Base-by-base conservation (phyloP, 257 asterid species). In the Leptodermis oblonga region DNA sequence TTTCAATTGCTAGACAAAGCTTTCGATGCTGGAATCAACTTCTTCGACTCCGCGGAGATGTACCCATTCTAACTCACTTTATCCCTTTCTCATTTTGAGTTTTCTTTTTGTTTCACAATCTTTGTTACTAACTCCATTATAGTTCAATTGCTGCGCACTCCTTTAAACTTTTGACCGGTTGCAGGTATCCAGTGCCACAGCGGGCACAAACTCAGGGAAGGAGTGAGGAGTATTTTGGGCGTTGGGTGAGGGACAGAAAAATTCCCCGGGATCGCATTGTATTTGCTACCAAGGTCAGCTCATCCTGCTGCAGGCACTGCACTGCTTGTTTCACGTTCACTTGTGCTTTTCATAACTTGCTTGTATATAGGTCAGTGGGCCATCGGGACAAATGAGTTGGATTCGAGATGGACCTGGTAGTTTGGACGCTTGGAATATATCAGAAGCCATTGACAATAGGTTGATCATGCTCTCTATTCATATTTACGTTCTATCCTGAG, bases 111-210 rank as follows among this genome's bases (percentile, higher is more conserved):
- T n/a, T n/a, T n/a, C n/a, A n/a, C n/a, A n/a, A n/a, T n/a, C n/a
- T n/a, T n/a, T n/a, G n/a, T n/a, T n/a, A n/a, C n/a, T n/a, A n/a
- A n/a, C n/a, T n/a, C n/a, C n/a, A n/a, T n/a, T n/a, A n/a, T n/a
- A n/a, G n/a, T n/a, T 15, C 0, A 5, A 0, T 12, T 45, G 51
- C 51, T 45, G 51, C 51, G 20, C 5, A 45, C 20, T 45, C 3
- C 51, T 49, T 49, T 4, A 49, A 49, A 49, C 55, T 49, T 49
- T 6, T 49, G 20, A 17, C n/a, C 4, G 20, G 0, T 22, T 51
- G 26, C 28, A 89, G 96, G 96, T 92, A 92, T 70, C 96, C 96
- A n/a, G n/a, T n/a, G n/a, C n/a, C n/a, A n/a, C n/a, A n/a, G n/a
- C n/a, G n/a, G n/a, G n/a, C n/a, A n/a, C 84, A 86, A 66, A 87